Evolutionary conservation across 495 filamentous ascomycete genomes (phyloP), one percentile per base, ranked within the genome.

Genomic region (Stereocaulon alpinum): DNA sequence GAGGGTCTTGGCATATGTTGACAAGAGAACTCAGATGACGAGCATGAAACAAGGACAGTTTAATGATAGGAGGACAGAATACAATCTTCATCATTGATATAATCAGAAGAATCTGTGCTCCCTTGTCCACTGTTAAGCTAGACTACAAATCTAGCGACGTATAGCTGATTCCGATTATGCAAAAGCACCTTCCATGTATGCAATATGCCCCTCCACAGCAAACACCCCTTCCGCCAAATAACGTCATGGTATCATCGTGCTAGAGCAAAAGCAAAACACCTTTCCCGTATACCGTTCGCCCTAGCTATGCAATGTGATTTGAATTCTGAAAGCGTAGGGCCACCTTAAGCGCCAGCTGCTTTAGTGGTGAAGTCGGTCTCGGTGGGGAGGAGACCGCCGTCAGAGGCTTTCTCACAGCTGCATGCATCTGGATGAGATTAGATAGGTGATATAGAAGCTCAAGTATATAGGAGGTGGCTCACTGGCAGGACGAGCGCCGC

Each of bases 321-420:
- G 17, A 18, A 20, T 4, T 15, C 5, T 10, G 20, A 14, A 24
- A 40, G 27, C 17, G 6, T 32, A 2, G 20, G 20, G 5, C 18
- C 18, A 17, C 20, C 29, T 18, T 41, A 65, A n/a, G 63, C 63
- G 10, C 55, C 60, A 4, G 56, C 56, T 34, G 56, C 47, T 73
- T 80, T 80, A 61, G 85, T 87, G 41, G 89, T 95, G 71, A 92
- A 93, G 67, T 95, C 89, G 49, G 76, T 85, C 80, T 95, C 89
- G 64, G 80, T 75, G 20, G 77, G 76, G 2, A 81, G 71, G 56
- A 77, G 59, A 40, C 73, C 74, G 60, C 78, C 76, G 56, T 78
- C 79, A 41, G 76, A 67, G 9, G 82, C 86, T 65, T 86, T 90
- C 72, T 89, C 86, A 71, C 90, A 95, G 14, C 86, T 91, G 76